A percentile compares a stretch with the other conserved stretches of the same genome.
Evolutionary conservation across 192 early-diverging fungal genomes (phyloP).

Genomic region (Diversispora eburnea): DNA sequence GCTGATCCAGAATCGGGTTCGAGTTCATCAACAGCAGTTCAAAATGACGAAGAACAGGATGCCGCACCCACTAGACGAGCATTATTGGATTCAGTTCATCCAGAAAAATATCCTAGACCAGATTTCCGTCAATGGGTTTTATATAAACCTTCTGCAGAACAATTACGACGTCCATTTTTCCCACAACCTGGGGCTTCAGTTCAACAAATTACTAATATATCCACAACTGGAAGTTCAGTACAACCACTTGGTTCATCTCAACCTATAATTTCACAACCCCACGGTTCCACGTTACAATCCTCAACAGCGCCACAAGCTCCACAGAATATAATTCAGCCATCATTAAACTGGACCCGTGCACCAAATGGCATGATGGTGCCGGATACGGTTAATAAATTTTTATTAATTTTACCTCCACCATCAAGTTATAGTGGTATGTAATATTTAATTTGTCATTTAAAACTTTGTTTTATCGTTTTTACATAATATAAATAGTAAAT

Average conservation of each 20-base stretch:
- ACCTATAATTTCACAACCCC: conserved; percentile 11
- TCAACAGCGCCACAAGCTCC: neutral
- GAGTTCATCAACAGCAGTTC: neutral
- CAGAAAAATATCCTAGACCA: conserved; percentile 69
- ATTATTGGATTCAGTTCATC: conserved; percentile 57
- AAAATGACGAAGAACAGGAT: conserved; percentile 28
- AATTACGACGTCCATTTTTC: conserved; percentile 21
- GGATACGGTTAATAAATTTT: conserved; percentile 37
- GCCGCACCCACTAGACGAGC: conserved; percentile 34
- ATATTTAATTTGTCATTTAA: neutral
- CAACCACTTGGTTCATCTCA: neutral
- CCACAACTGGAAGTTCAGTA: neutral
- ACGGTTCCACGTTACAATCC: neutral
- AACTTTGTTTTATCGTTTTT: neutral
- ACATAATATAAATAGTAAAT: neutral
- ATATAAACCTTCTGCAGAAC: conserved; percentile 49
- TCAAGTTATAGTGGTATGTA: conserved; percentile 31
- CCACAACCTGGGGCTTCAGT: neutral
- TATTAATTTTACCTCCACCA: conserved; percentile 37
- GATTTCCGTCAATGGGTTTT: conserved; percentile 69
- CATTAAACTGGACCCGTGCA: neutral
- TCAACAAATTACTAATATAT: neutral
- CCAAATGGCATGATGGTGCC: conserved; percentile 30
- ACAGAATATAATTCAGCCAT: neutral
- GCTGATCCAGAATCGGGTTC: neutral